A percentile compares a stretch with the other conserved stretches of the same genome.
phyloP scores from a whole-genome alignment of 345 rosid genomes.

The Brassica incana region DNA sequence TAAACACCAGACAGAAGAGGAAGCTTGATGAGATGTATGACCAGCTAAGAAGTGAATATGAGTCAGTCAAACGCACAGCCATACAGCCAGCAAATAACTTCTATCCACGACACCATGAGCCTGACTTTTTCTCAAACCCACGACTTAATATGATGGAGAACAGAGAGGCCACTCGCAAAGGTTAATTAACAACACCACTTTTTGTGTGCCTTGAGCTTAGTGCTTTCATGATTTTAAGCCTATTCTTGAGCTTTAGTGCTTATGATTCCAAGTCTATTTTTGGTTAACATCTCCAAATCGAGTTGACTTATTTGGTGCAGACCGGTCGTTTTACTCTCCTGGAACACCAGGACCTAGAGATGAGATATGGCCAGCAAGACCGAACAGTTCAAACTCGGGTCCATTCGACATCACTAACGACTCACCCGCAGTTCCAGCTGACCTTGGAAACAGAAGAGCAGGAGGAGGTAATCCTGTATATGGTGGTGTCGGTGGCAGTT shows the following conservation, averaged over 20 bases:
- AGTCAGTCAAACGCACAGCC: conserved; percentile 75
- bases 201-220: conserved; percentile 12
- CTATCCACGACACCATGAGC: conserved; percentile 62
- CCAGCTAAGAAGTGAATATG: conserved; percentile 74
- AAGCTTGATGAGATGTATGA: conserved; percentile 99
- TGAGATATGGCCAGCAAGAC: conserved; percentile 90
- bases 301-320: conserved; percentile 86
- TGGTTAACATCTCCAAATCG: conserved; percentile 51
- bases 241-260: background rate
- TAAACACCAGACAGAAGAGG: conserved; percentile 78
- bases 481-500: conserved; percentile 43
- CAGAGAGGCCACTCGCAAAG: conserved; percentile 66
- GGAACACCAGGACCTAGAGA: conserved; percentile 94
- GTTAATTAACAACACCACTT: conserved; percentile 43
- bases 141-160: conserved; percentile 58
- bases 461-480: conserved; percentile 46
- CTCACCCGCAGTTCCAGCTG: conserved; percentile 63
- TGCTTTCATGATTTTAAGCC: background rate
- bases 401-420: conserved; percentile 65
- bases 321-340: conserved; percentile 76
- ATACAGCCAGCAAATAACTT: conserved; percentile 76
- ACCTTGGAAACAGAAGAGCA: conserved; percentile 60
- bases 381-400: conserved; percentile 67
- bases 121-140: conserved; percentile 70
- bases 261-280: conserved; percentile 24